These are phyloP conservation scores for Pythium guiyangense DNA, from an alignment of 352 stramenopile species.

Conservation along the genomic window DNA sequence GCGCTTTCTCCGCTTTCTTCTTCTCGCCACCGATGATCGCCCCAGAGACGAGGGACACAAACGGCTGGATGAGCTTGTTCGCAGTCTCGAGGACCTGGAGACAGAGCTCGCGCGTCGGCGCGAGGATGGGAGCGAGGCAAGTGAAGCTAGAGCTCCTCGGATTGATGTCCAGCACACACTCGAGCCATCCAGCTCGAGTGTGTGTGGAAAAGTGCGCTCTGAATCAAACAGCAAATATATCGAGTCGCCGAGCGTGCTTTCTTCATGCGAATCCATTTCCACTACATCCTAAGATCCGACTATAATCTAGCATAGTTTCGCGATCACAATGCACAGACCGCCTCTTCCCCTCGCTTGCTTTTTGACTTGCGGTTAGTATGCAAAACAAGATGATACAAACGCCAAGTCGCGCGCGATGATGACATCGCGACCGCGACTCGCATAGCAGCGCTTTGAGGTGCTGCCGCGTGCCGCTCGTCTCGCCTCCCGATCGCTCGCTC, in stretches of 20 bases:
- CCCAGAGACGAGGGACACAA: slow-evolving; percentile 86
- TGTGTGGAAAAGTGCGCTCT: not conserved
- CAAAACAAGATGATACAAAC: not conserved
- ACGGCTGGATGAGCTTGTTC: slow-evolving; percentile 90
- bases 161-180: no score
- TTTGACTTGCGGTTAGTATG: not conserved
- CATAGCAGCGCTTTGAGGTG: not conserved
- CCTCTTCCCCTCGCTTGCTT: not conserved
- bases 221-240: not conserved
- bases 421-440: not conserved
- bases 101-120: slow-evolving; percentile 94
- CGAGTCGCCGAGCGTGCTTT: not conserved
- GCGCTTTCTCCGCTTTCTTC: slow-evolving; percentile 86
- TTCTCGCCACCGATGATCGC: slow-evolving; percentile 94
- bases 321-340: not conserved
- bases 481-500: not conserved
- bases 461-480: not conserved
- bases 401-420: not conserved
- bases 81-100: slow-evolving; percentile 95
- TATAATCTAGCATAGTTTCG: not conserved
- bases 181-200: not conserved
- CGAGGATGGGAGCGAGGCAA: slow-evolving; percentile 89
- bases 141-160: no score
- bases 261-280: not conserved
- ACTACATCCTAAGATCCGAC: no score